These are phyloP conservation scores for Dioscorea cayenensis DNA, from an alignment of 116 monocot genomes.

Conservation along the genomic window DNA sequence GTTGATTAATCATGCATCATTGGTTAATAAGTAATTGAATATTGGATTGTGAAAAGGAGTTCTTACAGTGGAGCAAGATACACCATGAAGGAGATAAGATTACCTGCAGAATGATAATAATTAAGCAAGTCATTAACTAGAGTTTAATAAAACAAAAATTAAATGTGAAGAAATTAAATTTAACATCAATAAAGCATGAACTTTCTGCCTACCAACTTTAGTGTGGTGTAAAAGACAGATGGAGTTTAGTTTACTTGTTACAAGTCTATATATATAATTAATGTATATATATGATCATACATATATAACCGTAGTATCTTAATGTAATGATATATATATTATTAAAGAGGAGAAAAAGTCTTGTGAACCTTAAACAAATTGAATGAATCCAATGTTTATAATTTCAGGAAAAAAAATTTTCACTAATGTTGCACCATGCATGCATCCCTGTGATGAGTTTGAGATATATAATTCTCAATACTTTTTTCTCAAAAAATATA, in stretches of 20 bases:
- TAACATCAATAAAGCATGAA: not conserved
- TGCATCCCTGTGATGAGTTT: no score
- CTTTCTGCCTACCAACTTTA: not conserved
- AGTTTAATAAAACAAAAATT: no score
- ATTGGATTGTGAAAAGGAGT: not conserved
- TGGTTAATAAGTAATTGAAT: not conserved
- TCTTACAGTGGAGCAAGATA: constrained; percentile 40
- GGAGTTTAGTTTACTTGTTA: not conserved
- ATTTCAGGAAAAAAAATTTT: no score
- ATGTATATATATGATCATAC: no score
- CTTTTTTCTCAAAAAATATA: no score
- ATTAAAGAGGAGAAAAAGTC: no score
- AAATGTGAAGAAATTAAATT: not conserved
- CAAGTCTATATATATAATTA: not conserved
- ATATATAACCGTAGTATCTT: no score
- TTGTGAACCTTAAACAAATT: no score
- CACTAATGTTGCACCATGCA: no score
- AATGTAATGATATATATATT: no score
- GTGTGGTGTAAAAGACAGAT: not conserved
- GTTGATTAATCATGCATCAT: not conserved
- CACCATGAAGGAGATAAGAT: constrained; percentile 44
- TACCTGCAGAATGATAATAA: constrained; percentile 14
- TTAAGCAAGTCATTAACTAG: not conserved
- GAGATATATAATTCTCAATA: no score
- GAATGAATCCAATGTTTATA: no score